Evolutionary conservation across 768 basidiomycete genomes (phyloP), one percentile per base, ranked within the genome.

Genomic region (Tubosaeta sp.): DNA sequence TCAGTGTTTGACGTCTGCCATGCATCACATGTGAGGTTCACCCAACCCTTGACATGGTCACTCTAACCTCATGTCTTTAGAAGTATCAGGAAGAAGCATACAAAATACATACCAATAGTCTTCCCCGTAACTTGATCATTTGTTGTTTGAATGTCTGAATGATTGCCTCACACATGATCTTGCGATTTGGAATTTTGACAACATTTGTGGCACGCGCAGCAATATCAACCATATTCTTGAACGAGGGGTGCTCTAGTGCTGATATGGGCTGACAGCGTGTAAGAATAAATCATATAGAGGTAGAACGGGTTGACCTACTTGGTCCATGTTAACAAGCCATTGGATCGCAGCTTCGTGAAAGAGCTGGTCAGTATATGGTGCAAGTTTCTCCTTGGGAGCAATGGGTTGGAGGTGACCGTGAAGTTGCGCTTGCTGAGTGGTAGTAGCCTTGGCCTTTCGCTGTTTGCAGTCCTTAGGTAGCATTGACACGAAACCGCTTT

Each of bases 11-110:
- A 47, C 1, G 53, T 46, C 13, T 54, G 49, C 53, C 53, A 54
- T 0, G 25, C 46, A 44, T 56, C 41, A 8, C 48, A 56, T 3
- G 35, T 56, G 0, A 56, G 31, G 10, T 54, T 56, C 3, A 56
- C 6, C 3, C 16, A 14, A 9, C 46, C 46, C 25, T 27, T 9
- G 6, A 46, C 35, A 19, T 4, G 4, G 1, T 46, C 4, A 12
- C 45, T 27, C 43, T 44, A 31, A 18, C 16, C 4, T 27, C 11
- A 42, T 32, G n/a, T n/a, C n/a, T 32, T 8, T 42, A 16, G n/a
- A n/a, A n/a, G 16, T 6, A n/a, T 18, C 12, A n/a, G 12, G 10
- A 36, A n/a, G n/a, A 6, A 18, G 16, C n/a, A 8, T 3, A 27
- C 27, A 5, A n/a, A 11, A 42, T n/a, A n/a, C 41, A 6, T 27